phyloP scores from a whole-genome alignment of 2,329 filamentous ascomycete genomes.

The Microcera coccophila region DNA sequence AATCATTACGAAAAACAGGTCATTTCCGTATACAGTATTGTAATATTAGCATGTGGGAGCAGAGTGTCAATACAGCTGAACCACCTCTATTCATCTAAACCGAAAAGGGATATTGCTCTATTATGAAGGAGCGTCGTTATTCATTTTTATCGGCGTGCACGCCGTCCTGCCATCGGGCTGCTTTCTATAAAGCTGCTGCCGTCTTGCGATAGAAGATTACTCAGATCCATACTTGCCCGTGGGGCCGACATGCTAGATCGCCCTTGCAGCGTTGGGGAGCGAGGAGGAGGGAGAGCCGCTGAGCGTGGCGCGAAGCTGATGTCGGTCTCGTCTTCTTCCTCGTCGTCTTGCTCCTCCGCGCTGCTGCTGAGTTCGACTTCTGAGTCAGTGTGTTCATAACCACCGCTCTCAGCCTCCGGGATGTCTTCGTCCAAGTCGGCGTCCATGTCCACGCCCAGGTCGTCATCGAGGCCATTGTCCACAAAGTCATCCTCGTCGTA shows the following conservation, averaged over 20 bases:
- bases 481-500: conserved; percentile 60
- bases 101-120: background rate
- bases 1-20: background rate
- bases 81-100: background rate
- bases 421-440: conserved; percentile 70
- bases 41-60: conserved; percentile 4
- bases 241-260: conserved; percentile 26
- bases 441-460: conserved; percentile 49
- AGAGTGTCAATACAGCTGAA: background rate
- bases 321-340: conserved; percentile 25
- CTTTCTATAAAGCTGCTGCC: conserved; percentile 56
- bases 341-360: conserved; percentile 37
- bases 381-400: conserved; percentile 76
- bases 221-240: conserved; percentile 54
- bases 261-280: conserved; percentile 36
- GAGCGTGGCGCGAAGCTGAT: conserved; percentile 41
- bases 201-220: conserved; percentile 52
- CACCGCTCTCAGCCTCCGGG: conserved; percentile 59
- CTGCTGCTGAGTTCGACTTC: conserved; percentile 59
- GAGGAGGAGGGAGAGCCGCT: conserved; percentile 32
- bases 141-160: conserved; percentile 27
- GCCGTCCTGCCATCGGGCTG: conserved; percentile 46
- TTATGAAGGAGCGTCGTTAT: conserved; percentile 2
- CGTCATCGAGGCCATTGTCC: conserved; percentile 29
- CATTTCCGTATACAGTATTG: conserved; percentile 7